Evolutionary conservation across 305 asterid species (phyloP).

Genomic region (Fraxinus albicans): DNA sequence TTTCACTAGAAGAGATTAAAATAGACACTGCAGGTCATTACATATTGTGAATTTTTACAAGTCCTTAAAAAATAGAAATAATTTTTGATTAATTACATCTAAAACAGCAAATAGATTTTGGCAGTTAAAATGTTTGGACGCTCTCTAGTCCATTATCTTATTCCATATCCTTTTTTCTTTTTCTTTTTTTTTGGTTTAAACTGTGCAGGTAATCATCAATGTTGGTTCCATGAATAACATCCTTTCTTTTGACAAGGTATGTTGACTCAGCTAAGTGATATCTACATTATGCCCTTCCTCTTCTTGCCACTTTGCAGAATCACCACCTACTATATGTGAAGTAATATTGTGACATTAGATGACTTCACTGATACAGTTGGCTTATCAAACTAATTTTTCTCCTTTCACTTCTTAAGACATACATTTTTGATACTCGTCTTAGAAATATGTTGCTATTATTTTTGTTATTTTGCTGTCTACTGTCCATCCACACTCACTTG

Average conservation of each 20-base stretch:
- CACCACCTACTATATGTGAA: background rate
- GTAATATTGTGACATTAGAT: conserved; percentile 6
- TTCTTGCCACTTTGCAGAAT: conserved; percentile 19
- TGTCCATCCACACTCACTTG: background rate
- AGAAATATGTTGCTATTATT: background rate
- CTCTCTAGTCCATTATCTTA: conserved; percentile 23
- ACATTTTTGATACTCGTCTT: background rate
- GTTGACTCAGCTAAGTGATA: background rate
- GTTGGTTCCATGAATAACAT: conserved; percentile 72
- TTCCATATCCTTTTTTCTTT: background rate
- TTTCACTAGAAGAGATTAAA: background rate
- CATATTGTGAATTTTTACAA: background rate
- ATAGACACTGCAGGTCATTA: background rate
- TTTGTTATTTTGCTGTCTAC: background rate
- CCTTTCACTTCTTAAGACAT: conserved; percentile 15
- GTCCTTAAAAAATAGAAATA: background rate
- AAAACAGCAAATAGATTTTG: conserved; percentile 6
- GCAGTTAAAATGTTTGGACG: conserved; percentile 5
- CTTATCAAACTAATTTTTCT: conserved; percentile 5
- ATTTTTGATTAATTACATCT: background rate
- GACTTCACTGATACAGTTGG: background rate
- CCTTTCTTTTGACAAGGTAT: conserved; percentile 88
- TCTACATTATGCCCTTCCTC: conserved; percentile 5
- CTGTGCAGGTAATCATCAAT: conserved; percentile 78
- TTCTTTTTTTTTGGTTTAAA: conserved; percentile 13